Percentiles rank a stretch among this genome's conserved stretches.
Evolutionary conservation across 2,329 filamentous ascomycete species (phyloP).

Genomic region (Pestalotiopsis sp.): DNA sequence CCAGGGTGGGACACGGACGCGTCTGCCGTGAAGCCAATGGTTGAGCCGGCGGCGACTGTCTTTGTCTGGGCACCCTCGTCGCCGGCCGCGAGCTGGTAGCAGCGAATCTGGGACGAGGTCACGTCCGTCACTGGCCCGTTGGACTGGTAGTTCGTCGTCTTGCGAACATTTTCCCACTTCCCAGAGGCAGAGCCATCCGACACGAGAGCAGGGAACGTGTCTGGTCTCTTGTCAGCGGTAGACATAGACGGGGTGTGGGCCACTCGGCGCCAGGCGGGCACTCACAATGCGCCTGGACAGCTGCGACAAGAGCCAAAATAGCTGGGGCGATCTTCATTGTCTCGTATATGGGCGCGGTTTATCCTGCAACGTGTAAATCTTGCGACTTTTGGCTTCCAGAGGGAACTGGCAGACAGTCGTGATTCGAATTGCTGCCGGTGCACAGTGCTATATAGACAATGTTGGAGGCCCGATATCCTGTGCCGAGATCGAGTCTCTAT

Average conservation of each 20-base stretch:
- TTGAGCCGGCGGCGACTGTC: conserved; percentile 44
- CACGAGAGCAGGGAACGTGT: conserved; percentile 8
- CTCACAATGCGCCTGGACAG: conserved; percentile 7
- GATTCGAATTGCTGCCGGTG: neutral
- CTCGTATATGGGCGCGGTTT: neutral
- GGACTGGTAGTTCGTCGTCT: conserved; percentile 36
- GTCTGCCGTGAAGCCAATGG: conserved; percentile 44
- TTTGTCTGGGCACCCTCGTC: conserved; percentile 39
- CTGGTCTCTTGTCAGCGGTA: neutral
- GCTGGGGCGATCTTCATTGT: neutral
- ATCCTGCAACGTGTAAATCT: no score
- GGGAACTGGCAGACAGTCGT: no score
- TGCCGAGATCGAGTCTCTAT: neutral
- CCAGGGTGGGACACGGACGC: conserved; percentile 44
- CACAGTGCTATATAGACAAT: neutral
- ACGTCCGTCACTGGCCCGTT: conserved; percentile 34
- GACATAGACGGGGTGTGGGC: neutral
- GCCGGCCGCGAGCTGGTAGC: conserved; percentile 29
- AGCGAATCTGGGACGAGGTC: conserved; percentile 31
- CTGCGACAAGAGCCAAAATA: neutral
- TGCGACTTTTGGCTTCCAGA: no score
- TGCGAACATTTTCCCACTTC: conserved; percentile 20
- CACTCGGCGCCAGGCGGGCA: no score
- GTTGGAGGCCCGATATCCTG: neutral
- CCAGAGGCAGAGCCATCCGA: neutral